Evolutionary conservation across 257 asterid genomes (phyloP).

Genomic region (Scutellaria barbata): DNA sequence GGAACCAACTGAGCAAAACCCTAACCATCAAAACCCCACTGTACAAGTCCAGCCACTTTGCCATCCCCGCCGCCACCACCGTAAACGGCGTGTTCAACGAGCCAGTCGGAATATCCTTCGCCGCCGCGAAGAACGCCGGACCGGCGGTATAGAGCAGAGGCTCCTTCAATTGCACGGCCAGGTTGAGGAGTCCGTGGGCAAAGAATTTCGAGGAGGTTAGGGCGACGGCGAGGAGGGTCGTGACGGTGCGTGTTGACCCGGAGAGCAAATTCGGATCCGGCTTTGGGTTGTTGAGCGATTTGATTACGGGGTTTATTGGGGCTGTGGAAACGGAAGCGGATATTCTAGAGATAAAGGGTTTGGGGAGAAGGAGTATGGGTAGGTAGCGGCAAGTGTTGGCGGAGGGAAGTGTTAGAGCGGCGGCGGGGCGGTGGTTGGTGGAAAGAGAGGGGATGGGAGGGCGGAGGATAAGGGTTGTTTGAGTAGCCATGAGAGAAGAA

Average conservation of each 20-base stretch:
- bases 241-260: constrained; percentile 76
- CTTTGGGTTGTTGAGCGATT: constrained; percentile 5
- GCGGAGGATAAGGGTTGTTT: constrained; percentile 43
- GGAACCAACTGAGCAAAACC: constrained; percentile 93
- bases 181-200: constrained; percentile 38
- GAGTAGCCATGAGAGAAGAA: constrained; percentile 58
- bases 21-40: constrained; percentile 88
- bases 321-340: constrained; percentile 42
- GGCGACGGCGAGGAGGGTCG: constrained; percentile 61
- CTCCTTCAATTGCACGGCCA: constrained; percentile 49
- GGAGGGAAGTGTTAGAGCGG: constrained; percentile 24
- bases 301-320: not conserved
- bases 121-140: constrained; percentile 88
- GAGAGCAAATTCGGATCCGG: constrained; percentile 47
- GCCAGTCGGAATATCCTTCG: constrained; percentile 46
- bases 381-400: constrained; percentile 17
- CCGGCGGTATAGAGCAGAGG: constrained; percentile 59
- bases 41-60: constrained; percentile 87
- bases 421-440: constrained; percentile 25
- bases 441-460: not conserved
- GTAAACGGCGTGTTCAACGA: constrained; percentile 81
- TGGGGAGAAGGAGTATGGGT: constrained; percentile 19
- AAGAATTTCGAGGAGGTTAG: constrained; percentile 55
- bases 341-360: constrained; percentile 37
- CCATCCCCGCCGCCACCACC: constrained; percentile 92